Conservation (phyloP, 1,284 basidiomycete species). For the Boletus sp. region DNA sequence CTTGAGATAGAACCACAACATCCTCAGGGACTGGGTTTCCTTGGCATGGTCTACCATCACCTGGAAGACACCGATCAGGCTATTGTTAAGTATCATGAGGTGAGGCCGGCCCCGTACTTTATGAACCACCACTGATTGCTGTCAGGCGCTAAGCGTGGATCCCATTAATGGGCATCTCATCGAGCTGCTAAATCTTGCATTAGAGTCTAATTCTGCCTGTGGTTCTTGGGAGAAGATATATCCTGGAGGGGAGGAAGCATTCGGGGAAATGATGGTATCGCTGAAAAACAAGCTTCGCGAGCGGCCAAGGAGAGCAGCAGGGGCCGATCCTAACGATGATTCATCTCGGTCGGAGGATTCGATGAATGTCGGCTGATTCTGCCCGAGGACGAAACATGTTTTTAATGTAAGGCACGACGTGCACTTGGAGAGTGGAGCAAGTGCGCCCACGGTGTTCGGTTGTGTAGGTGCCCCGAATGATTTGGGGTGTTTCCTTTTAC, state of each 20-base stretch:
- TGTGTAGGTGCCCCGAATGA: constrained; percentile 20
- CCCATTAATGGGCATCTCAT: constrained; percentile 85
- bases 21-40: constrained; percentile 72
- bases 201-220: constrained; percentile 51
- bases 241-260: constrained; percentile 35
- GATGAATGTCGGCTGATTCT: constrained; percentile 31
- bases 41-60: constrained; percentile 81
- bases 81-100: constrained; percentile 87
- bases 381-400: constrained; percentile 18
- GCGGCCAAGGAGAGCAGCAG: constrained; percentile 22
- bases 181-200: constrained; percentile 79
- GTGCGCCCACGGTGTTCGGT: constrained; percentile 24
- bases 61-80: constrained; percentile 70
- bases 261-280: constrained; percentile 34
- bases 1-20: constrained; percentile 79
- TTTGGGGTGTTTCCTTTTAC: constrained; percentile 30
- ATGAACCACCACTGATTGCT: constrained; percentile 12
- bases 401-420: constrained; percentile 27
- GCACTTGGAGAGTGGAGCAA: constrained; percentile 23
- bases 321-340: constrained; percentile 13
- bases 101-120: constrained; percentile 31
- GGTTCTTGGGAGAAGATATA: constrained; percentile 31
- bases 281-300: constrained; percentile 36
- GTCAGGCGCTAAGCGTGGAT: constrained; percentile 75
- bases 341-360: constrained; percentile 26